A percentile compares a stretch with the other conserved stretches of the same genome.
Evolutionary conservation across 2,329 filamentous ascomycete species (phyloP).

Genomic region (Penicillium expansum): DNA sequence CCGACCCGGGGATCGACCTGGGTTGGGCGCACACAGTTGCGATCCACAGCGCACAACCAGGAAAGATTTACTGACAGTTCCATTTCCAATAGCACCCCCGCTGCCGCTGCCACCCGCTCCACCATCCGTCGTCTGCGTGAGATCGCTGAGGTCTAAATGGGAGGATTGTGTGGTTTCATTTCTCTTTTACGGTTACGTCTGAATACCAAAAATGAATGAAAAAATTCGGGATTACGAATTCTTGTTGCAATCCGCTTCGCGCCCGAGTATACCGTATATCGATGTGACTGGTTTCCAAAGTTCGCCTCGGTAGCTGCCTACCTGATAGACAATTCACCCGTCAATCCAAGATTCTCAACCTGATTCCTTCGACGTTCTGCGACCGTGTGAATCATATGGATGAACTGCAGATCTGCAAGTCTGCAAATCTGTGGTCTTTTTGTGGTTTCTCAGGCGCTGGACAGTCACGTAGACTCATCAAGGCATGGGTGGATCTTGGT

Average conservation of each 20-base stretch:
- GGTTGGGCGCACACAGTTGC: background rate
- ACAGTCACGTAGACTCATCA: conserved; percentile 5
- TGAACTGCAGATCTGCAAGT: background rate
- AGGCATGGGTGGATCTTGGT: background rate
- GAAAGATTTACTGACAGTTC: conserved; percentile 3
- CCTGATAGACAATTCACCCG: background rate
- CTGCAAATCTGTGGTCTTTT: no score
- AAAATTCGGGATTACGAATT: conserved; percentile 30
- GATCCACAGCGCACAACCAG: background rate
- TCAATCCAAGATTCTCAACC: background rate
- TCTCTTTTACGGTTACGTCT: conserved; percentile 37
- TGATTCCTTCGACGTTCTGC: background rate
- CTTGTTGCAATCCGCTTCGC: conserved; percentile 24
- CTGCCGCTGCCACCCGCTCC: conserved; percentile 89
- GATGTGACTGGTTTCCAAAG: conserved; percentile 6
- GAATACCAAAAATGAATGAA: conserved; percentile 40
- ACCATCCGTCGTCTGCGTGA: conserved; percentile 96
- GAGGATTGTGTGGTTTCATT: conserved; percentile 35
- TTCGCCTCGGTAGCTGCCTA: conserved; percentile 1
- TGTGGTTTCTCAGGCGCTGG: background rate
- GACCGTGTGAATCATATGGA: background rate
- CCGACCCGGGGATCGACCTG: background rate
- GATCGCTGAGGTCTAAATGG: conserved; percentile 77
- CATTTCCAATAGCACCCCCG: conserved; percentile 66
- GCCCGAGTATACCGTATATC: conserved; percentile 20